phyloP scores from a whole-genome alignment of 1,139 yeast genomes.

The Candida sp. region DNA sequence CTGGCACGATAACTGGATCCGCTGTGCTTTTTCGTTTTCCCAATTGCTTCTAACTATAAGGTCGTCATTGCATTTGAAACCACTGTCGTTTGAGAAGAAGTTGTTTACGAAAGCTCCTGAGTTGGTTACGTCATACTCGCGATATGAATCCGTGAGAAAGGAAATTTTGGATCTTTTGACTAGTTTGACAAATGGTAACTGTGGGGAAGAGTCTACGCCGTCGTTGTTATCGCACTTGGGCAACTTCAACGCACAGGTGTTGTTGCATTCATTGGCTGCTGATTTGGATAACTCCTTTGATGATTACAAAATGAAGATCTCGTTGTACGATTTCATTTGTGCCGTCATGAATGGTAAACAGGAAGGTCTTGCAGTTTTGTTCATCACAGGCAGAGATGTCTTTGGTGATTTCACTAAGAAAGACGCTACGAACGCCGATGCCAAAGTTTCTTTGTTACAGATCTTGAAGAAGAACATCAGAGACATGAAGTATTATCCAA shows the following conservation, averaged over 20 bases:
- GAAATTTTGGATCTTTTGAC: conserved; percentile 63
- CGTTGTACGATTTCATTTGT: conserved; percentile 74
- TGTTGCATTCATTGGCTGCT: conserved; percentile 59
- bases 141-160: conserved; percentile 50
- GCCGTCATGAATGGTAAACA: conserved; percentile 79
- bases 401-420: conserved; percentile 32
- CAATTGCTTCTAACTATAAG: conserved; percentile 57
- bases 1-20: conserved; percentile 50
- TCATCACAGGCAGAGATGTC: conserved; percentile 73
- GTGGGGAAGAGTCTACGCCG: conserved; percentile 64
- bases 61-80: conserved; percentile 46
- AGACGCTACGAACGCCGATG: background rate
- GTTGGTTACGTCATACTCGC: conserved; percentile 64
- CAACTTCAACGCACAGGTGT: conserved; percentile 57
- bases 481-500: conserved; percentile 57
- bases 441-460: conserved; percentile 45
- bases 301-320: conserved; percentile 56
- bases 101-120: conserved; percentile 61
- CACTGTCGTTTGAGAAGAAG: conserved; percentile 68
- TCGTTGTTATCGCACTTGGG: conserved; percentile 86
- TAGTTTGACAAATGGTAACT: conserved; percentile 61
- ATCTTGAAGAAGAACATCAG: conserved; percentile 64
- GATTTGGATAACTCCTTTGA: conserved; percentile 68
- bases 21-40: conserved; percentile 43
- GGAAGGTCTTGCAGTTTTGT: conserved; percentile 82